These are phyloP conservation scores for Pulveroboletus sp. DNA, from an alignment of 1,284 basidiomycete species.

Conservation along the genomic window DNA sequence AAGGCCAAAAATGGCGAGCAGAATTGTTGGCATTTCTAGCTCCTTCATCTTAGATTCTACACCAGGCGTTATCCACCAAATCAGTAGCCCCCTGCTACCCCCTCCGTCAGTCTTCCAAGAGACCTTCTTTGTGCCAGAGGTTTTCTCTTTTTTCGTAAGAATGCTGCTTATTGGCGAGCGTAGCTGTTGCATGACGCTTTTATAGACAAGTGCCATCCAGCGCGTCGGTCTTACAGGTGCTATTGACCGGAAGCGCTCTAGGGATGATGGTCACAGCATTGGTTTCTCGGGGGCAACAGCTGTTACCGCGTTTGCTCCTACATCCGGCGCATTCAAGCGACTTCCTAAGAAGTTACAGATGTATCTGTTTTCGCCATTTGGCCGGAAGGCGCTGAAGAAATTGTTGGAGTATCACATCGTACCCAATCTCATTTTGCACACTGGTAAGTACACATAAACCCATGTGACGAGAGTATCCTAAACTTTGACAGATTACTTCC, in stretches of 20 bases:
- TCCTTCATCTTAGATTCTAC: neutral
- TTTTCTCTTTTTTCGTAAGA: constrained; percentile 56
- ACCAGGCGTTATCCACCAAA: constrained; percentile 57
- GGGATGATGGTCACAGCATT: constrained; percentile 39
- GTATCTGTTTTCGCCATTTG: constrained; percentile 73
- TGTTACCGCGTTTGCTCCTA: constrained; percentile 66
- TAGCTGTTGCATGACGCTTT: neutral
- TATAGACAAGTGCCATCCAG: constrained; percentile 61
- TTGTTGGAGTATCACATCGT: constrained; percentile 69
- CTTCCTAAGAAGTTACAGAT: constrained; percentile 57
- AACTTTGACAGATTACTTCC: constrained; percentile 22
- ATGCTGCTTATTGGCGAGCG: neutral
- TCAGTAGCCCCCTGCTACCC: constrained; percentile 62
- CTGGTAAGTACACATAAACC: constrained; percentile 41
- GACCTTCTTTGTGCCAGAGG: constrained; percentile 54
- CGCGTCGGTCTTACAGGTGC: constrained; percentile 50
- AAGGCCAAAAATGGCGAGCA: constrained; percentile 56
- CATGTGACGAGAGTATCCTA: neutral
- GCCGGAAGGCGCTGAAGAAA: constrained; percentile 56
- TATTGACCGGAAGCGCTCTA: constrained; percentile 47
- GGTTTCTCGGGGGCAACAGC: constrained; percentile 50
- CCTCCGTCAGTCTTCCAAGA: constrained; percentile 63
- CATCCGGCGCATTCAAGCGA: constrained; percentile 60
- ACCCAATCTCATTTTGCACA: constrained; percentile 56
- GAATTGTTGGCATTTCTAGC: neutral